phyloP scores from a whole-genome alignment of 2,329 filamentous ascomycete species.

The Xylariaceae sp. region DNA sequence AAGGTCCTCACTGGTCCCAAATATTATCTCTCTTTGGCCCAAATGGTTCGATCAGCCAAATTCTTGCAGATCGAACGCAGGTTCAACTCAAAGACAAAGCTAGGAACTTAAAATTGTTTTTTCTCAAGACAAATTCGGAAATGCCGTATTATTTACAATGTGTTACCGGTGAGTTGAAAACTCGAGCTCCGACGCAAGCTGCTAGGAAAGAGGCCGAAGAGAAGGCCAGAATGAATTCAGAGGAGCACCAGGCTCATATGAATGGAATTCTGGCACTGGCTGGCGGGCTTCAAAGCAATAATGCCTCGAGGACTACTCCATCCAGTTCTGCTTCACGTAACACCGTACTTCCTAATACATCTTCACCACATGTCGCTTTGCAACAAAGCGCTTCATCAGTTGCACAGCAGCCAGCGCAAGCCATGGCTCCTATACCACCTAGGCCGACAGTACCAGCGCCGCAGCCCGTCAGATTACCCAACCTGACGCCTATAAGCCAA shows the following conservation, averaged over 20 bases:
- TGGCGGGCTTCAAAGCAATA: conserved; percentile 45
- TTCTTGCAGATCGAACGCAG: conserved; percentile 83
- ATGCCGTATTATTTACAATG: conserved; percentile 84
- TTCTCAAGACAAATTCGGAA: conserved; percentile 85
- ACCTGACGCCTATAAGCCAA: conserved; percentile 21
- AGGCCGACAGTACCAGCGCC: conserved; percentile 28
- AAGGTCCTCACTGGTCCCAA: conserved; percentile 90
- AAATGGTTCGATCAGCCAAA: conserved; percentile 74
- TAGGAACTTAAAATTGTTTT: conserved; percentile 84
- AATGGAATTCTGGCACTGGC: conserved; percentile 57
- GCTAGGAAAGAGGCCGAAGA: conserved; percentile 65
- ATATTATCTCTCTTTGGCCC: conserved; percentile 80
- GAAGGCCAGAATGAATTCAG: conserved; percentile 53
- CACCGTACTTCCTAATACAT: conserved; percentile 20
- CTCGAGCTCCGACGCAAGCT: conserved; percentile 71
- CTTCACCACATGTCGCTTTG: conserved; percentile 17
- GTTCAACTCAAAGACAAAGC: conserved; percentile 93
- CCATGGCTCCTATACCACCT: conserved; percentile 15
- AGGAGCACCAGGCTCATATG: conserved; percentile 57
- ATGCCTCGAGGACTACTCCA: conserved; percentile 18
- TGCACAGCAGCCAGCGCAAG: conserved; percentile 20
- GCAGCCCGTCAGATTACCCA: conserved; percentile 30
- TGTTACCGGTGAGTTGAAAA: conserved; percentile 87
- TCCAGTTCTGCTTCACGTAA: conserved; percentile 16
- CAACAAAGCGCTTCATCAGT: conserved; percentile 22